phyloP scores from a whole-genome alignment of 2,329 filamentous ascomycete genomes.

The Fusarium sp. region DNA sequence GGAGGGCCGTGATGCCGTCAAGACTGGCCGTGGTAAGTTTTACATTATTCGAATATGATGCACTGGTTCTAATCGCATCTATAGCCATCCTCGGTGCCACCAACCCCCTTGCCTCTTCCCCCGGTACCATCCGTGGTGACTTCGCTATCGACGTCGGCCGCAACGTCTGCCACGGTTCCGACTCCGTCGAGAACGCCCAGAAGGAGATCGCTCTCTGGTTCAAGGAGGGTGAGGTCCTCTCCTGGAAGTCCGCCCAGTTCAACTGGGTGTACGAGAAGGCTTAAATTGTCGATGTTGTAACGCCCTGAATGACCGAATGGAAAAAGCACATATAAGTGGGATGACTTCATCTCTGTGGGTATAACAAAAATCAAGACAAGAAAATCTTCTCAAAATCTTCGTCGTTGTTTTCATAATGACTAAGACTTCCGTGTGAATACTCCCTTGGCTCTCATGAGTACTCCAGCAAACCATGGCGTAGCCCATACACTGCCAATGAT shows the following conservation, averaged over 20 bases:
- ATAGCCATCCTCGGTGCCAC: conserved; percentile 94
- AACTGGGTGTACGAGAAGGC: conserved; percentile 98
- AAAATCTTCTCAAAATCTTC: conserved; percentile 40
- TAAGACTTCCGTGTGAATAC: conserved; percentile 49
- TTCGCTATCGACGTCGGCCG: conserved; percentile 85
- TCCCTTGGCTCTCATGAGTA: conserved; percentile 61
- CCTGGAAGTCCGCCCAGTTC: conserved; percentile 85
- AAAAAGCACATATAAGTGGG: conserved; percentile 42
- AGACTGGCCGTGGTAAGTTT: conserved; percentile 89
- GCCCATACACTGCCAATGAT: conserved; percentile 85
- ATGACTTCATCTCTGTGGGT: conserved; percentile 42
- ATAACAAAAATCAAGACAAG: conserved; percentile 42
- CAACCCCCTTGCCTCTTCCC: conserved; percentile 94
- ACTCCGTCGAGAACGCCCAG: conserved; percentile 98
- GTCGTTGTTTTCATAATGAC: conserved; percentile 16
- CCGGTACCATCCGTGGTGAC: conserved; percentile 98
- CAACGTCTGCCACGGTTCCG: conserved; percentile 99
- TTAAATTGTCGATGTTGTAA: conserved; percentile 52
- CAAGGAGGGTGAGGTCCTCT: conserved; percentile 85
- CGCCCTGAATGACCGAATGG: conserved; percentile 40
- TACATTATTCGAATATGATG: not conserved
- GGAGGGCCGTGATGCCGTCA: conserved; percentile 98
- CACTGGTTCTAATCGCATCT: conserved; percentile 33
- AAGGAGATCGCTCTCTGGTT: conserved; percentile 99
- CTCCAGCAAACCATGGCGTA: conserved; percentile 90